These are phyloP conservation scores for Tylopilus felleus DNA, from an alignment of 768 basidiomycete species.

Conservation along the genomic window DNA sequence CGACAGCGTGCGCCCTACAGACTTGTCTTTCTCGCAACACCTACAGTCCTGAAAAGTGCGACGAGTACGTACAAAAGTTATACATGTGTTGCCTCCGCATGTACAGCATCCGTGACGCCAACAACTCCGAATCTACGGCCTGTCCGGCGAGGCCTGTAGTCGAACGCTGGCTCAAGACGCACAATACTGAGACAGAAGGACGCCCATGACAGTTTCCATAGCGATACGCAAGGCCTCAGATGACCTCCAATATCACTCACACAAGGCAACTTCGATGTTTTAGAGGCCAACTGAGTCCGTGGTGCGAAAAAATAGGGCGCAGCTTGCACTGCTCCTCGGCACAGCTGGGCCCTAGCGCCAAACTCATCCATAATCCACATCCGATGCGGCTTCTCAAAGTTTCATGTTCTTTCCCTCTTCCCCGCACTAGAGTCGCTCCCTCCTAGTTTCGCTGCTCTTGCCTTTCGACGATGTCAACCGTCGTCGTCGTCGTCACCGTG, in stretches of 20 bases:
- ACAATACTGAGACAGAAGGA: constrained; percentile 4
- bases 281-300: constrained; percentile 4
- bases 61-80: constrained; percentile 46
- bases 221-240: not conserved
- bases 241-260: not conserved
- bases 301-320: constrained; percentile 4
- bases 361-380: not conserved
- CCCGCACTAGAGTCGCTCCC: not conserved
- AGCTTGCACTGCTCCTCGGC: not conserved
- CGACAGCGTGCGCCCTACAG: constrained; percentile 60
- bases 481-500: constrained; percentile 8
- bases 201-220: not conserved
- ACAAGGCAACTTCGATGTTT: not conserved
- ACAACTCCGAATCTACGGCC: constrained; percentile 49
- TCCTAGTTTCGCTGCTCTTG: not conserved
- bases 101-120: constrained; percentile 37
- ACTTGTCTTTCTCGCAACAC: constrained; percentile 61
- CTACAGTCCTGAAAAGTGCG: constrained; percentile 62
- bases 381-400: not conserved
- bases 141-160: constrained; percentile 57
- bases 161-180: constrained; percentile 52
- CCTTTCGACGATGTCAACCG: constrained; percentile 10
- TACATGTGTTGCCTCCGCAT: constrained; percentile 62
- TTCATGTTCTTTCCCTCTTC: not conserved
- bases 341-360: not conserved